These are phyloP conservation scores for Basidiobolus meristosporus DNA, from an alignment of 371 early-diverging fungal genomes.

Conservation along the genomic window DNA sequence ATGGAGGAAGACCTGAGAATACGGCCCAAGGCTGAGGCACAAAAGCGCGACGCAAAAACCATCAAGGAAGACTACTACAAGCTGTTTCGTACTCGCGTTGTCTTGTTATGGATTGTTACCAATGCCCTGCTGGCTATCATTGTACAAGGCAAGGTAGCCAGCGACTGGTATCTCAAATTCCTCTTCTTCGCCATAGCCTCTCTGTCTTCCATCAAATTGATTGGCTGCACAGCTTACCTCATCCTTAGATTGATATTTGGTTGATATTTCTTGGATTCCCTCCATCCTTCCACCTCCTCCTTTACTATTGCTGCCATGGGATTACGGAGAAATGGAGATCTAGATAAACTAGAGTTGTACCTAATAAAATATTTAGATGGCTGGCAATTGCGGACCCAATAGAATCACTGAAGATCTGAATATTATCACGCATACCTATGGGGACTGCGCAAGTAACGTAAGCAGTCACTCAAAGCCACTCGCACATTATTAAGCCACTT, in stretches of 20 bases:
- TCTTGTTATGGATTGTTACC: slow-evolving; percentile 68
- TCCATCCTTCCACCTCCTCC: neutral
- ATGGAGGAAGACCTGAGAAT: slow-evolving; percentile 23
- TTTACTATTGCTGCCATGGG: too few relatives aligned
- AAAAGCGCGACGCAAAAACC: slow-evolving; percentile 49
- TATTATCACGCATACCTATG: too few relatives aligned
- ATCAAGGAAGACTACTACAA: slow-evolving; percentile 76
- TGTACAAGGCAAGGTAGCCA: slow-evolving; percentile 14
- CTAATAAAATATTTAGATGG: too few relatives aligned
- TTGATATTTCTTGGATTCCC: neutral
- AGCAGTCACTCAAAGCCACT: too few relatives aligned
- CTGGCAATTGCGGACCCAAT: too few relatives aligned
- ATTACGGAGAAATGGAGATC: too few relatives aligned
- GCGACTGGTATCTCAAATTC: slow-evolving; percentile 21
- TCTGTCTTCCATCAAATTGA: slow-evolving; percentile 48
- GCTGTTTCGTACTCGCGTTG: slow-evolving; percentile 59
- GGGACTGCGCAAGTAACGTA: too few relatives aligned
- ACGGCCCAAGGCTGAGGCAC: slow-evolving; percentile 13
- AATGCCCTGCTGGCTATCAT: slow-evolving; percentile 52
- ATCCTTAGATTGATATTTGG: slow-evolving; percentile 22
- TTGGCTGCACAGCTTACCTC: slow-evolving; percentile 47
- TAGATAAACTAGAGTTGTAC: too few relatives aligned
- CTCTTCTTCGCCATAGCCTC: slow-evolving; percentile 70
- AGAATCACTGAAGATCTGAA: too few relatives aligned
- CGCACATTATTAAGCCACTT: too few relatives aligned